A percentile compares a stretch with the other conserved stretches of the same genome.
Evolutionary conservation across 495 filamentous ascomycete genomes (phyloP).

Genomic region (Chaetomidium leptoderma): DNA sequence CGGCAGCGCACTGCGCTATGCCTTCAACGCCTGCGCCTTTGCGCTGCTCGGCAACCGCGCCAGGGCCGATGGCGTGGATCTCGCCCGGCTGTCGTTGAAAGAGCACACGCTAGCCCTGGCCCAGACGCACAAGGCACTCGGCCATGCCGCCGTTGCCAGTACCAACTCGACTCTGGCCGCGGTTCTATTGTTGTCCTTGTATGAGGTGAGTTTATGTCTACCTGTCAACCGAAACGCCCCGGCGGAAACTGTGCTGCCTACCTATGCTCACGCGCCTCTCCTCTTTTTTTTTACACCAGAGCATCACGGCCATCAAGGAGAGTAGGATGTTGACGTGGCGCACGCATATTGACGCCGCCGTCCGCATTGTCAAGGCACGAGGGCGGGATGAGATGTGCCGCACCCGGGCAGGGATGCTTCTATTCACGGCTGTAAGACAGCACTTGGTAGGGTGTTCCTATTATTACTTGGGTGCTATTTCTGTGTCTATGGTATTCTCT

Average conservation of each 20-base stretch:
- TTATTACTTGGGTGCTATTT: too few species aligned
- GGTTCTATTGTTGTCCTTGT: conserved; percentile 27
- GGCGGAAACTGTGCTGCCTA: too few species aligned
- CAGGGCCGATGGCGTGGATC: conserved; percentile 32
- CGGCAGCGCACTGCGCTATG: conserved; percentile 49
- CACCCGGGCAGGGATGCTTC: conserved; percentile 40
- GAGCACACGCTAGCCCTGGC: conserved; percentile 50
- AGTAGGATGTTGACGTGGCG: conserved; percentile 48
- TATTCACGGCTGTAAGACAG: conserved; percentile 48
- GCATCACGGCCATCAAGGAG: conserved; percentile 42
- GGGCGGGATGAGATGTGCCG: conserved; percentile 47
- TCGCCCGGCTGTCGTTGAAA: conserved; percentile 36
- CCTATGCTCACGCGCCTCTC: conserved; percentile 18
- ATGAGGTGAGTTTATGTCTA: conserved; percentile 19
- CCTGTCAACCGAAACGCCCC: neutral
- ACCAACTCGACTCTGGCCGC: conserved; percentile 29
- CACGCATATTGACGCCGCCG: conserved; percentile 52
- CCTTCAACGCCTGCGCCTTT: conserved; percentile 58
- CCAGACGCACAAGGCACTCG: conserved; percentile 51
- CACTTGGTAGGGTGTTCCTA: conserved; percentile 41
- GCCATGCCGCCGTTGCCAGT: conserved; percentile 36
- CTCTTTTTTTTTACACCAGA: conserved; percentile 23
- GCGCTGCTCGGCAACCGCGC: conserved; percentile 46
- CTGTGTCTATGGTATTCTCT: neutral
- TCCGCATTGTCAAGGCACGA: conserved; percentile 46